These are phyloP conservation scores for Calcarisporium arbuscula DNA, from an alignment of 2,329 filamentous ascomycete species.

Conservation along the genomic window DNA sequence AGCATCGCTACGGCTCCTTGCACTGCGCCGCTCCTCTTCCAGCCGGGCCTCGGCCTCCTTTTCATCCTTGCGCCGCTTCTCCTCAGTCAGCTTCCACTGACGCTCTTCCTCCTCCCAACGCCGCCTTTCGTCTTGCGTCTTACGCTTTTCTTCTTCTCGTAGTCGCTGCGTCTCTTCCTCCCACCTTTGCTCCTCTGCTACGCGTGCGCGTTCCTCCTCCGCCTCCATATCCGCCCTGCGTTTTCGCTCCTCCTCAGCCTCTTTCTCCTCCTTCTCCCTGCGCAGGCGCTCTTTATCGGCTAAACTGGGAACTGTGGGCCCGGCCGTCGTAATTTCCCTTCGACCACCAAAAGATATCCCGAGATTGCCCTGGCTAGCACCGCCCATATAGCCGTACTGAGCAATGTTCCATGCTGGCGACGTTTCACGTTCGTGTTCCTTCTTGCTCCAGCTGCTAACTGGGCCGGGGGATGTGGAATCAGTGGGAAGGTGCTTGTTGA, in stretches of 20 bases:
- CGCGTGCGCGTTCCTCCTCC: slow-evolving; percentile 55
- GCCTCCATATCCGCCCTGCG: slow-evolving; percentile 40
- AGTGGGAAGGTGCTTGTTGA: slow-evolving; percentile 33
- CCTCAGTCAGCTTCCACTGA: slow-evolving; percentile 72
- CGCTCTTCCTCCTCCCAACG: slow-evolving; percentile 72
- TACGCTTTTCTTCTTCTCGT: slow-evolving; percentile 53
- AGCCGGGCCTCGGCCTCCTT: slow-evolving; percentile 63
- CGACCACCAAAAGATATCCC: slow-evolving; percentile 88
- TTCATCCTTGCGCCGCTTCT: slow-evolving; percentile 65
- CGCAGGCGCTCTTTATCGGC: slow-evolving; percentile 75
- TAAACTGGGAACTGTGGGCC: slow-evolving; percentile 71
- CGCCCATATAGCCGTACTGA: slow-evolving; percentile 97
- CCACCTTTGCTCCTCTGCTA: slow-evolving; percentile 61
- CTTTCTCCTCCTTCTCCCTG: slow-evolving; percentile 52
- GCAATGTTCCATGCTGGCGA: slow-evolving; percentile 96
- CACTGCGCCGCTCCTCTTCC: slow-evolving; percentile 58
- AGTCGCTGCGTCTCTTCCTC: slow-evolving; percentile 56
- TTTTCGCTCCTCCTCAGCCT: slow-evolving; percentile 46
- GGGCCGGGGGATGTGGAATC: slow-evolving; percentile 45
- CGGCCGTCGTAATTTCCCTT: slow-evolving; percentile 82
- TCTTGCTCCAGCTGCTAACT: slow-evolving; percentile 88
- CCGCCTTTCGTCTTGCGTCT: slow-evolving; percentile 61
- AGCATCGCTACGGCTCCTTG: slow-evolving; percentile 57
- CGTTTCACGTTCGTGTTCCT: slow-evolving; percentile 71
- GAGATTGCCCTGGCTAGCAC: slow-evolving; percentile 90